Percentiles rank a stretch among this genome's conserved stretches.
Conservation (phyloP, 2,329 filamentous ascomycete species). For the Clarireedia homoeocarpa region DNA sequence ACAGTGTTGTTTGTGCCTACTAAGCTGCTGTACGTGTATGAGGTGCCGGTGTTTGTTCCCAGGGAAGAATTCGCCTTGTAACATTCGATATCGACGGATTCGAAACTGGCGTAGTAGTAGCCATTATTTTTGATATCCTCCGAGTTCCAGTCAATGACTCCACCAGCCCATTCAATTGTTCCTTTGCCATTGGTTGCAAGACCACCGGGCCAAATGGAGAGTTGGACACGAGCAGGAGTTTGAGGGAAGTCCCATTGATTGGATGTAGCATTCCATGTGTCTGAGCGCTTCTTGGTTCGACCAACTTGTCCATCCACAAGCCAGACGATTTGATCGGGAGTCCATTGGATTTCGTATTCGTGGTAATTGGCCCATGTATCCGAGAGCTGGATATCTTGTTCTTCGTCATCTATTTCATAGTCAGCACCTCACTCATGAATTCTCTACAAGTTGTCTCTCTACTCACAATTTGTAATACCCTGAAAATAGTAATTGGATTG, state of each 20-base stretch:
- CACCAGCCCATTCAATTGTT: slow-evolving; percentile 87
- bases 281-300: slow-evolving; percentile 64
- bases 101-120: slow-evolving; percentile 81
- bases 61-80: slow-evolving; percentile 56
- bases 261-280: slow-evolving; percentile 79
- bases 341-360: slow-evolving; percentile 91
- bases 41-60: slow-evolving; percentile 60
- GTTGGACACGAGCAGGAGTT: slow-evolving; percentile 80
- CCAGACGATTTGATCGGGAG: slow-evolving; percentile 80
- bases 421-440: slow-evolving; percentile 16
- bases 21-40: slow-evolving; percentile 66
- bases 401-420: slow-evolving; percentile 58
- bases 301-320: slow-evolving; percentile 71
- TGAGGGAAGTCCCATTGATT: slow-evolving; percentile 85
- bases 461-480: slow-evolving; percentile 81
- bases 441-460: neutral
- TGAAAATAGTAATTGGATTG: slow-evolving; percentile 98
- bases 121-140: slow-evolving; percentile 72
- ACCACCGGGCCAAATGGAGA: slow-evolving; percentile 95
- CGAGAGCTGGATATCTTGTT: slow-evolving; percentile 57
- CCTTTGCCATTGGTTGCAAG: slow-evolving; percentile 69
- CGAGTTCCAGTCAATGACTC: slow-evolving; percentile 78
- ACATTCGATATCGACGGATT: slow-evolving; percentile 76
- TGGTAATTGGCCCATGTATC: slow-evolving; percentile 75
- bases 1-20: slow-evolving; percentile 69